Percentiles rank a stretch among this genome's conserved stretches.
These are phyloP conservation scores for Lactarius pseudohatsudake DNA, from an alignment of 768 basidiomycete species.

Conservation along the genomic window DNA sequence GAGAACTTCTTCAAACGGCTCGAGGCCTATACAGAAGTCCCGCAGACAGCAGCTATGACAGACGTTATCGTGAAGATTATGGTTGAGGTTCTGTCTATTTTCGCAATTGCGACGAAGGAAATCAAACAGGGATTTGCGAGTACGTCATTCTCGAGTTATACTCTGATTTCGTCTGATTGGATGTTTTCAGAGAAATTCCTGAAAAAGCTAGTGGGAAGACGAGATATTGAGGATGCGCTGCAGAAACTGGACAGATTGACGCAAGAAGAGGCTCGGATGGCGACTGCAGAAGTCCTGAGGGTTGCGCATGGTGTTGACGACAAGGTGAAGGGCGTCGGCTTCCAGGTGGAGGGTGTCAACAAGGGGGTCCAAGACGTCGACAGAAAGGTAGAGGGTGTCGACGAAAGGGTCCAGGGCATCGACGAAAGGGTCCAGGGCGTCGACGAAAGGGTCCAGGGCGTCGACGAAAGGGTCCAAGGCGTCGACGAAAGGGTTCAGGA, in stretches of 20 bases:
- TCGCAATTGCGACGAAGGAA: not conserved
- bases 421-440: too few relatives aligned
- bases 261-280: not conserved
- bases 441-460: too few relatives aligned
- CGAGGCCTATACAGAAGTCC: not conserved
- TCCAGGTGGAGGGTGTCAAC: not conserved
- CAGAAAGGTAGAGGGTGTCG: too few relatives aligned
- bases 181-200: not conserved
- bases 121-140: not conserved
- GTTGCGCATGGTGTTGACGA: not conserved
- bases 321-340: not conserved
- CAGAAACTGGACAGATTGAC: too few relatives aligned
- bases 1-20: slow-evolving; percentile 1
- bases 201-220: not conserved
- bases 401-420: too few relatives aligned
- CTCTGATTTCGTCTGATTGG: not conserved
- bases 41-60: not conserved
- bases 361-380: too few relatives aligned
- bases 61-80: not conserved
- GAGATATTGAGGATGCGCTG: not conserved
- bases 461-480: too few relatives aligned
- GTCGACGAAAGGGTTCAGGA: too few relatives aligned
- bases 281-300: not conserved
- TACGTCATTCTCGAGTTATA: not conserved
- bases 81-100: slow-evolving; percentile 1